Evolutionary conservation across 176 grass and related monocot genomes (phyloP), one percentile per base, ranked within the genome.

Genomic region (Zea luxurians): DNA sequence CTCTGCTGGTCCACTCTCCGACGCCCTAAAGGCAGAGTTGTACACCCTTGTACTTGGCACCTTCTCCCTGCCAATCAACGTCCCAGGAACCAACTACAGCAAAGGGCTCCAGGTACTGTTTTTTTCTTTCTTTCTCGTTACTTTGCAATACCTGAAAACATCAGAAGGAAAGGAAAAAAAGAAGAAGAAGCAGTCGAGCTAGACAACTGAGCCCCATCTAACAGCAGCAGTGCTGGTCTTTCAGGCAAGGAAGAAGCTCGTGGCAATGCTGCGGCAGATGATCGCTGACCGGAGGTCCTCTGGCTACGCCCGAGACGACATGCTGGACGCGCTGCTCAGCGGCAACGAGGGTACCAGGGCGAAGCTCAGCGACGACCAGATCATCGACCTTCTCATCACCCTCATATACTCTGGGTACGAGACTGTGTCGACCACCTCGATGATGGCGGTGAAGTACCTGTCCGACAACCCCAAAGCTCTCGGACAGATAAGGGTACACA

Each of bases 401-500:
- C 81, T 98, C 10, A 83, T 98, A 82, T 98, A 98, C 83, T 98
- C 96, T 46, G 96, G 96, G 13, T 98, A 98, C 35, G 96, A 98
- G 47, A 98, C 96, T 0, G 90, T 98, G 65, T 98, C 96, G 0
- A 98, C 96, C 3, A 98, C 92, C 57, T 87, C 92, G 7, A 98
- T 98, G 96, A 98, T 98, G 96, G 96, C 89, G 1, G 83, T 98
- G 4, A 98, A 98, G 74, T 98, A 98, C 74, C 88, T 98, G 35
- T 92, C 83, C 0, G 91, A 95, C 37, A 90, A 92, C 66, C 90
- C 92, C 0, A 92, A 70, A 74, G 92, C 88, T 79, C 86, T 98
- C 17, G 66, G 92, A 76, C 85, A 95, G 70, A 84, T 98, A 36
- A 88, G 88, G 83, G 96, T 98, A 92, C 48, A 45, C 34, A 87